These are phyloP conservation scores for Ogataea thermomethanolica DNA, from an alignment of 805 yeast genomes.

Conservation along the genomic window DNA sequence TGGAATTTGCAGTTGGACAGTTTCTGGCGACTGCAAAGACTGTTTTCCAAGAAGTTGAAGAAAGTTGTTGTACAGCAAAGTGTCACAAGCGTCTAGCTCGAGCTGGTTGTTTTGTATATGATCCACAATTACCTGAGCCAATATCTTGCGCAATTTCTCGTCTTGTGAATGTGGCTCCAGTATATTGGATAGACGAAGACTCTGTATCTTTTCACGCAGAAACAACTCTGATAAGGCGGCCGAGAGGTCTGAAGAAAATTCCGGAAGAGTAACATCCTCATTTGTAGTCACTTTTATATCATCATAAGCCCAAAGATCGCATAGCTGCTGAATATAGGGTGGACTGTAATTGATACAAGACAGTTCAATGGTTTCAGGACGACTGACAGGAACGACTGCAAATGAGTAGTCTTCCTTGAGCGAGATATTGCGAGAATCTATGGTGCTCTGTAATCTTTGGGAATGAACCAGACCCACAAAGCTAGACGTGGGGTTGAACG, in stretches of 20 bases:
- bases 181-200: constrained; percentile 9
- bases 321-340: constrained; percentile 3
- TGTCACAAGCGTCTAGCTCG: constrained; percentile 8
- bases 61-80: constrained; percentile 15
- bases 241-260: neutral
- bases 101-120: constrained; percentile 7
- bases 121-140: constrained; percentile 13
- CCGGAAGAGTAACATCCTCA: neutral
- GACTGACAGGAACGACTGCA: constrained; percentile 7
- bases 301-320: neutral
- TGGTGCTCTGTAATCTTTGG: constrained; percentile 4
- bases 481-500: constrained; percentile 11
- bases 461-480: constrained; percentile 13
- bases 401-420: constrained; percentile 13
- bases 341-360: constrained; percentile 12
- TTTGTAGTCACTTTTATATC: neutral
- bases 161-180: neutral
- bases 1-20: constrained; percentile 7
- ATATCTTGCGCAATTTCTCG: constrained; percentile 1
- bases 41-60: constrained; percentile 2
- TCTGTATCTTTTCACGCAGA: constrained; percentile 11
- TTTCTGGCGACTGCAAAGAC: neutral
- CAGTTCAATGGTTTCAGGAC: neutral
- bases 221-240: constrained; percentile 3
- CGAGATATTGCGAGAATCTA: constrained; percentile 15